Conservation (phyloP, 1,139 yeast species). For the Kurtzmaniella natalensis region DNA sequence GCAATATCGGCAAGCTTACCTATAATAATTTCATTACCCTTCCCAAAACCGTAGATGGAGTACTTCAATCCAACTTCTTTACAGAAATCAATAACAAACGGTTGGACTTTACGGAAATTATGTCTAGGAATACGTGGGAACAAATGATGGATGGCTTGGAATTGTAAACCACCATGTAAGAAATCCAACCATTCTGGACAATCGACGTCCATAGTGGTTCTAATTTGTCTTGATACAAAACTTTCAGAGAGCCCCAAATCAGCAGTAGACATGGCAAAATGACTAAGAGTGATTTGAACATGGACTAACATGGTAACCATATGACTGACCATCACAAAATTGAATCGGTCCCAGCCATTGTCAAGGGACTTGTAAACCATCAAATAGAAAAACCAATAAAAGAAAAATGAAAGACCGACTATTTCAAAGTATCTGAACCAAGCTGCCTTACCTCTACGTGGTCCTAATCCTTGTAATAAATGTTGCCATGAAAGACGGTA, state of each 20-base stretch:
- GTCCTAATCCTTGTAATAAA: slow-evolving; percentile 68
- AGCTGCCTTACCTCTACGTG: slow-evolving; percentile 75
- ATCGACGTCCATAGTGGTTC: slow-evolving; percentile 94
- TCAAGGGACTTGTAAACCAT: slow-evolving; percentile 50
- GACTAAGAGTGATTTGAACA: slow-evolving; percentile 85
- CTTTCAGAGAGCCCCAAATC: slow-evolving; percentile 79
- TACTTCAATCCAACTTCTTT: slow-evolving; percentile 73
- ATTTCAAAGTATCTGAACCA: slow-evolving; percentile 82
- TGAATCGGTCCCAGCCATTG: slow-evolving; percentile 47
- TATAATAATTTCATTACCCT: slow-evolving; percentile 71
- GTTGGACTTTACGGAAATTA: slow-evolving; percentile 73
- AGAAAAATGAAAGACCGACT: slow-evolving; percentile 61
- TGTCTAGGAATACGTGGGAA: slow-evolving; percentile 90
- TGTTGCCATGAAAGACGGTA: slow-evolving; percentile 81
- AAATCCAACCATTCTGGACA: slow-evolving; percentile 92
- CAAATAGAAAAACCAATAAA: slow-evolving; percentile 76
- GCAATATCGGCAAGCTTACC: slow-evolving; percentile 70
- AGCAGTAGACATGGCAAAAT: slow-evolving; percentile 90
- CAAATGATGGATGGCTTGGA: slow-evolving; percentile 86
- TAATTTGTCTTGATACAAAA: slow-evolving; percentile 74
- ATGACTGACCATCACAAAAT: slow-evolving; percentile 69
- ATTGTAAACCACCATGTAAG: slow-evolving; percentile 88
- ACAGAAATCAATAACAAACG: slow-evolving; percentile 69
- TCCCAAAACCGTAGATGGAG: slow-evolving; percentile 78
- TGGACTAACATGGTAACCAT: slow-evolving; percentile 84